Base-by-base conservation (phyloP, 2,329 filamentous ascomycete species). In the Trichophyton equinum region DNA sequence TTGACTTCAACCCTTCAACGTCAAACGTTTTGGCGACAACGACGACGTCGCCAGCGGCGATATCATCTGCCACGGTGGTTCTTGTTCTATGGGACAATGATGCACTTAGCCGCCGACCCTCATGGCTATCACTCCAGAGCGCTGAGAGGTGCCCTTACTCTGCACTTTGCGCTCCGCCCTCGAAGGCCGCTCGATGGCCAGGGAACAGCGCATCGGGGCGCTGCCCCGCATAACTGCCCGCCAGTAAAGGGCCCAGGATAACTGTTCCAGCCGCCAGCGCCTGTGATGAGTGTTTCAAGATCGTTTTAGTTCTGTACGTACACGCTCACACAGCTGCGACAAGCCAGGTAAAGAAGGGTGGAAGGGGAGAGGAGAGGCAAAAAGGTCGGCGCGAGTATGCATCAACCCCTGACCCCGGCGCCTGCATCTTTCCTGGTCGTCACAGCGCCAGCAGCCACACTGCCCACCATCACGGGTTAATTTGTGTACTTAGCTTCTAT, bases 401-500 rank as follows among this genome's bases (percentile, higher is more conserved):
- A 58, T 27, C 27, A 55, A 55, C n/a, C 51, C 51, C 51, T 55
- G 51, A 33, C 51, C 49, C 51, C 27, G 51, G 30, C 27, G 30
- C 51, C 51, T 55, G 51, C 51, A 55, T 55, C 33, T 38, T 20
- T n/a, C 51, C 51, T 30, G 51, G n/a, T 6, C 33, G 27, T 55
- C 51, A 55, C 51, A 55, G 30, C 27, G 51, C 51, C 46, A 51
- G 20, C 20, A 51, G 46, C 46, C 46, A 51, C 46, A 36, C 27
- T 55, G 30, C 30, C 51, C 51, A 13, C n/a, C 51, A 53, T 53
- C 47, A 53, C 51, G n/a, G 51, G 51, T 36, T 55, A 55, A 55
- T 55, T 55, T 36, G 57, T 59, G 25, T 47, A 59, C 18, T 59
- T 59, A 59, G 40, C 57, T 59, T 40, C 57, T 59, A 47, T 59